Base-by-base conservation (phyloP, 176 grass and related monocot species). In the Phyllostachys edulis region DNA sequence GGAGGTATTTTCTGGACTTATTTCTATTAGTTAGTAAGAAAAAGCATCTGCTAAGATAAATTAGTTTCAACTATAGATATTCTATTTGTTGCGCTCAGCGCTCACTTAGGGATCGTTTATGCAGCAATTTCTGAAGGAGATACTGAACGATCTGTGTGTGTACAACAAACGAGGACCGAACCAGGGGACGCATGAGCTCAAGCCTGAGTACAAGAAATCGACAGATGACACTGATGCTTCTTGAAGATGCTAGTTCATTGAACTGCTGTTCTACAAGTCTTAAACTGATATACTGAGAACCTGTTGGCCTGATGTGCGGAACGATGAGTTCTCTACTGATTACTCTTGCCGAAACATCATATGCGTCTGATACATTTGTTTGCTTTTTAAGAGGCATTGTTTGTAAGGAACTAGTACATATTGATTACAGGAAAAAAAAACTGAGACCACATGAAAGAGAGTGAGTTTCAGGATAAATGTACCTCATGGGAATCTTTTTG, bases 91-190 rank as follows among this genome's bases (percentile, higher is more conserved):
- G 6, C 17, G 49, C 27, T 57, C 2, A 40, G 6, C 61, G 38
- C 14, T 69, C 18, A 20, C 79, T 71, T 17, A 8, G 71, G 34
- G 51, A 67, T 66, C 82, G 18, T 80, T 65, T 13, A 4, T 41
- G 82, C 95, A 97, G 95, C 95, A 97, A 94, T 94, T 97, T 78
- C 81, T 97, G 16, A 94, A 97, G 91, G 95, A 97, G 82, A 97
- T 97, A 76, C 59, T 93, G 82, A 94, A 93, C 73, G 92, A 97
- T 62, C 70, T 97, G 0, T 94, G 95, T 59, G 80, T 97, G 64
- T 97, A 94, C 81, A 97, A 93, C 82, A 97, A 97, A 36, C 90
- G 92, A 91, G 95, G 95, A 77, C 90, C 92, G 4, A 94, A 97
- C 85, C 95, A 97, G 67, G 95, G 95, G 42, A 94, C 95, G 0